Base-by-base conservation (phyloP, 1,284 basidiomycete species). In the Cryptococcus sp. region DNA sequence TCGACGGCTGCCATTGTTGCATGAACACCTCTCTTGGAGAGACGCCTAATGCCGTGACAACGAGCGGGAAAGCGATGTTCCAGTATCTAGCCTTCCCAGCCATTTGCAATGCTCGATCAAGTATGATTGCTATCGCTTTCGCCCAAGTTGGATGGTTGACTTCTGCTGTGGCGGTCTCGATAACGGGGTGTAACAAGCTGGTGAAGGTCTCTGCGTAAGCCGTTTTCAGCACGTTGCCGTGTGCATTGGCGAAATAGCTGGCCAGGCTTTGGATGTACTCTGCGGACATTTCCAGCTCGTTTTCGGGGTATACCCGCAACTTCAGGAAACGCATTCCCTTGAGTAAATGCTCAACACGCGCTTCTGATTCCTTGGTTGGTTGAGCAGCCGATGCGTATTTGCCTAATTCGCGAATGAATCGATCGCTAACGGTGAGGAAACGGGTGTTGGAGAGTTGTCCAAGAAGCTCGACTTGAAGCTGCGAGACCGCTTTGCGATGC, bases 81-180 rank as follows among this genome's bases (percentile, higher is more conserved):
- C 93, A 97, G 75, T 97, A 96, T 35, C 92, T 86, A 10, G 90
- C 90, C 75, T 97, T 97, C 41, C 83, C 80, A 73, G 88, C 86
- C 90, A 97, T 94, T 54, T 89, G 88, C 56, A 85, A 83, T 5
- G 93, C 91, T 68, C 90, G 88, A 1, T 89, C 88, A 71, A 88
- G 87, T 45, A 98, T 90, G 6, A 86, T 80, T 64, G 93, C 88
- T 48, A 96, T 88, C 0, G 93, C 93, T 73, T 91, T 92, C 1
- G 87, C 88, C 94, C 94, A 98, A 56, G 89, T 84, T 0, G 94
- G 94, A 74, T 96, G 90, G 70, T 97, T 96, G 50, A 95, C 91
- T 80, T 98, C 94, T 1, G 92, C 94, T 74, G 95, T 93, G 0
- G 93, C 94, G 25, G 90, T 93, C 87, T 93, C 91, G 59, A 89